Evolutionary conservation across 2,329 filamentous ascomycete species (phyloP).

Genomic region (Penicillium decumbens): DNA sequence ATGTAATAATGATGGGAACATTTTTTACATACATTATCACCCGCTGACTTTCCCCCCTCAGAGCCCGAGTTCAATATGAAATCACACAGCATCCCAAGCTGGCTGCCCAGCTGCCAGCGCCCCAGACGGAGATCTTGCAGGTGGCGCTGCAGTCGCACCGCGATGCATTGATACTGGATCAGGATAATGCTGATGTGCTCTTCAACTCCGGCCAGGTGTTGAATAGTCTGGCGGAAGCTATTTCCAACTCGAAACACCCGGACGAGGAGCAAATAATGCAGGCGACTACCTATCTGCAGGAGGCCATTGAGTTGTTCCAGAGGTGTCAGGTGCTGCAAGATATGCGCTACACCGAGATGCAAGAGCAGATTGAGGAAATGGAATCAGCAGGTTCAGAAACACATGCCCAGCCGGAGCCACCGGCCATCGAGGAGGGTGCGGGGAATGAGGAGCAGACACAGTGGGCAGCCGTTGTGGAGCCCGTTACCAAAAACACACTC

Average conservation of each 20-base stretch:
- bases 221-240: conserved; percentile 59
- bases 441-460: conserved; percentile 47
- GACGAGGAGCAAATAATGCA: conserved; percentile 42
- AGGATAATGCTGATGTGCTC: conserved; percentile 61
- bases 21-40: neutral
- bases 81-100: conserved; percentile 63
- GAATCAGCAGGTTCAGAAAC: conserved; percentile 22
- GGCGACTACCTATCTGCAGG: conserved; percentile 53
- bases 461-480: conserved; percentile 64
- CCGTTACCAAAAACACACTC: conserved; percentile 60
- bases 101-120: conserved; percentile 53
- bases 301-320: conserved; percentile 59
- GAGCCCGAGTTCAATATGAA: conserved; percentile 65
- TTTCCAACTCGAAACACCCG: conserved; percentile 50
- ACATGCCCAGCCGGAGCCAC: conserved; percentile 8
- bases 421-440: conserved; percentile 8
- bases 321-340: conserved; percentile 53
- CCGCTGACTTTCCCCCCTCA: conserved; percentile 28
- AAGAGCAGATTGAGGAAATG: conserved; percentile 42
- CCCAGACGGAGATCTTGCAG: conserved; percentile 53
- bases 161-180: conserved; percentile 55
- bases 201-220: conserved; percentile 71
- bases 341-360: conserved; percentile 44
- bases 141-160: conserved; percentile 61
- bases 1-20: neutral